Evolutionary conservation across 148 eudicot genomes (phyloP).

Genomic region (Silene conica): DNA sequence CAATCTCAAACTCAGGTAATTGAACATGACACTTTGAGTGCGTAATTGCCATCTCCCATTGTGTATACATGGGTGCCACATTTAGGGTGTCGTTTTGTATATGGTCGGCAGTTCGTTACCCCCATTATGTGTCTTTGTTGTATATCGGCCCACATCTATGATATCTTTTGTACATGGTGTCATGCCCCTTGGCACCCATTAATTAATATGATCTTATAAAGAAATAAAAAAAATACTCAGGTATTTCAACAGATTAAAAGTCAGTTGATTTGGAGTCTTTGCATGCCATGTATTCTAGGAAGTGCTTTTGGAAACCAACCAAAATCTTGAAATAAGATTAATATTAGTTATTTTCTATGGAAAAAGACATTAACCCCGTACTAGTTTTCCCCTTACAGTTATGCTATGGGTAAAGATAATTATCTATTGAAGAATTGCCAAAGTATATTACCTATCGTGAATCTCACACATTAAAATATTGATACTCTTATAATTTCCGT

Average conservation of each 20-base stretch:
- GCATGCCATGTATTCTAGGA: neutral
- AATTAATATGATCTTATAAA: no score
- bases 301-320: neutral
- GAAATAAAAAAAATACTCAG: no score
- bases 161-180: no score
- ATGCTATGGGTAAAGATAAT: neutral
- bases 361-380: neutral
- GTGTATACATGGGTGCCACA: no score
- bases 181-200: no score
- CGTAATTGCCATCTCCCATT: no score
- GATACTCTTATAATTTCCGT: neutral
- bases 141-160: no score
- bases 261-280: neutral
- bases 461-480: neutral
- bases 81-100: no score
- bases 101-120: no score
- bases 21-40: no score
- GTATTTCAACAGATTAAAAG: neutral
- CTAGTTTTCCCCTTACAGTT: neutral
- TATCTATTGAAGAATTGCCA: neutral
- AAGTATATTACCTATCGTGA: neutral
- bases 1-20: conserved; percentile 74
- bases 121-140: no score
- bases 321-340: neutral
- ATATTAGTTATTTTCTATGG: neutral